phyloP scores from a whole-genome alignment of 2,329 filamentous ascomycete genomes.

The Pseudopyricularia cyperi region DNA sequence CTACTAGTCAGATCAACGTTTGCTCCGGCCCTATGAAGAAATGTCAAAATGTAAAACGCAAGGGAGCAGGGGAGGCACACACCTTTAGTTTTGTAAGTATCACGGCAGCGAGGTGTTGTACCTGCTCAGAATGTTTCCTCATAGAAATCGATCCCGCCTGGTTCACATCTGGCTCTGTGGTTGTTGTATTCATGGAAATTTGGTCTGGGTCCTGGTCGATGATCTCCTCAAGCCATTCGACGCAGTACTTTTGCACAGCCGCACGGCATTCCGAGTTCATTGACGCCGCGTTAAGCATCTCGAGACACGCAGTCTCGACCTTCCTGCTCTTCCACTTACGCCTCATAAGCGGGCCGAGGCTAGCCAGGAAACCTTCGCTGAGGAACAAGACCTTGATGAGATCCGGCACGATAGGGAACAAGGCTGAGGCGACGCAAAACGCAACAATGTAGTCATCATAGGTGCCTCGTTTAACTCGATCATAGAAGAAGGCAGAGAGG shows the following conservation, averaged over 20 bases:
- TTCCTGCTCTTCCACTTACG: conserved; percentile 73
- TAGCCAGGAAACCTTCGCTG: conserved; percentile 72
- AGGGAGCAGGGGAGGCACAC: conserved; percentile 14
- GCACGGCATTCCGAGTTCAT: conserved; percentile 73
- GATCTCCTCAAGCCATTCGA: conserved; percentile 76
- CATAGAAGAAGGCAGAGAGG: conserved; percentile 62
- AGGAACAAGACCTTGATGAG: conserved; percentile 70
- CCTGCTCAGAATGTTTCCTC: conserved; percentile 46
- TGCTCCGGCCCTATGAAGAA: conserved; percentile 1
- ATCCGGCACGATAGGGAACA: conserved; percentile 75
- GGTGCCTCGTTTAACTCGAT: conserved; percentile 57
- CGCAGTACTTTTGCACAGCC: conserved; percentile 72
- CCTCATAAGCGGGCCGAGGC: conserved; percentile 63
- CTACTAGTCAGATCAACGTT: conserved; percentile 30
- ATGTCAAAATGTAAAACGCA: too few species aligned
- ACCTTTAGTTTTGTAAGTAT: conserved; percentile 67
- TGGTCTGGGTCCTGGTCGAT: conserved; percentile 58
- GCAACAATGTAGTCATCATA: conserved; percentile 84
- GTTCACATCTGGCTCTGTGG: conserved; percentile 42
- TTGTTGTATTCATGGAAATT: conserved; percentile 32
- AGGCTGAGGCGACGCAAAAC: conserved; percentile 79
- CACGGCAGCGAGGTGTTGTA: conserved; percentile 57
- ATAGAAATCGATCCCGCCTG: conserved; percentile 45
- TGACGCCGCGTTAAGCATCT: conserved; percentile 85
- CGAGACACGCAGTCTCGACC: conserved; percentile 74